These are phyloP conservation scores for Geotrichum carabidarum DNA, from an alignment of 1,139 yeast genomes.

Conservation along the genomic window DNA sequence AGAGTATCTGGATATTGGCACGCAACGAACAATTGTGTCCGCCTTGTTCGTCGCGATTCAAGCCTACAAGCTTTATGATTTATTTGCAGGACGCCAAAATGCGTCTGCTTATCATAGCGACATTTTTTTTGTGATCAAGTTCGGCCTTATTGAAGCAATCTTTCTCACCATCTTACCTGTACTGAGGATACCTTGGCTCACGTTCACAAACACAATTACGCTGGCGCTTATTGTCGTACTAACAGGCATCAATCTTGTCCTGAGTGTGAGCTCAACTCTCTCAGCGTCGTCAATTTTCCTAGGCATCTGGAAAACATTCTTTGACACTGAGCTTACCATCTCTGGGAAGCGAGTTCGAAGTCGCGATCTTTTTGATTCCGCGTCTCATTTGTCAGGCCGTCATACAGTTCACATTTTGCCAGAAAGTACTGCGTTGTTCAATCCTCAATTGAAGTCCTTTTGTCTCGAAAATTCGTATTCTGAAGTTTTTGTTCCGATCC, in stretches of 20 bases:
- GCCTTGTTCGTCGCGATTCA: slow-evolving; percentile 70
- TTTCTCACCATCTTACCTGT: slow-evolving; percentile 67
- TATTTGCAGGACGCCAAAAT: slow-evolving; percentile 42
- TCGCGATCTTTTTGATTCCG: slow-evolving; percentile 49
- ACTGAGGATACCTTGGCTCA: slow-evolving; percentile 67
- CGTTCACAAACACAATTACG: slow-evolving; percentile 44
- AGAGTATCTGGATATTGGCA: slow-evolving; percentile 59
- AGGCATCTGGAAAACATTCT: slow-evolving; percentile 46
- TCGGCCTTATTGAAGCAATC: slow-evolving; percentile 64
- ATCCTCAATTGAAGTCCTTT: slow-evolving; percentile 62
- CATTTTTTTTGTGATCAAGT: slow-evolving; percentile 60
- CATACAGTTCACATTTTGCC: slow-evolving; percentile 86
- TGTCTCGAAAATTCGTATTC: slow-evolving; percentile 51
- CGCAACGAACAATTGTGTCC: slow-evolving; percentile 63
- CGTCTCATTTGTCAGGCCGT: slow-evolving; percentile 76
- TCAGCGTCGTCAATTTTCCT: slow-evolving; percentile 50
- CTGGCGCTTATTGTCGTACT: slow-evolving; percentile 37
- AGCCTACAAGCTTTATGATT: slow-evolving; percentile 75
- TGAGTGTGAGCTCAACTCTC: slow-evolving; percentile 36
- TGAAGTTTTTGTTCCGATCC: slow-evolving; percentile 56
- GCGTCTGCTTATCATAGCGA: slow-evolving; percentile 41
- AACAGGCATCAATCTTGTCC: slow-evolving; percentile 38
- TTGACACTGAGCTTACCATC: slow-evolving; percentile 60
- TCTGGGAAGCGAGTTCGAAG: slow-evolving; percentile 49
- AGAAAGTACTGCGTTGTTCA: slow-evolving; percentile 79